Conservation (phyloP, 257 asterid species). For the Vinca minor region DNA sequence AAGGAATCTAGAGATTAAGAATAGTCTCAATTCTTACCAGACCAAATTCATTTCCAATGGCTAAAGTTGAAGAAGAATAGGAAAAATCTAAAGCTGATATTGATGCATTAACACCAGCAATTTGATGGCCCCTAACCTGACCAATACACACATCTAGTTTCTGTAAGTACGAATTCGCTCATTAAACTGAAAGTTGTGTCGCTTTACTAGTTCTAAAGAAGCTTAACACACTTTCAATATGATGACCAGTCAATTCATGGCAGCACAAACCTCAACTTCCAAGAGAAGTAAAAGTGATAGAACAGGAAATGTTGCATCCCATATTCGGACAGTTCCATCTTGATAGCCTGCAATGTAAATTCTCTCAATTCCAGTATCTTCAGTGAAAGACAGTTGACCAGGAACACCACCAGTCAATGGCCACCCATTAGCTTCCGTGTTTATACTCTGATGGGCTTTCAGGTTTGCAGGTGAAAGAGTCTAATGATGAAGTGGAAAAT, state of each 20-base stretch:
- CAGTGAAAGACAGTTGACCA: constrained; percentile 37
- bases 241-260: constrained; percentile 15
- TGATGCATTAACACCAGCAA: constrained; percentile 50
- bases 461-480: constrained; percentile 40
- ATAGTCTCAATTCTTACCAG: constrained; percentile 42
- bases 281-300: constrained; percentile 52
- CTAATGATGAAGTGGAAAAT: constrained; percentile 31
- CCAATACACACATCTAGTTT: constrained; percentile 16
- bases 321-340: constrained; percentile 78
- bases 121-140: constrained; percentile 46
- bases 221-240: background rate
- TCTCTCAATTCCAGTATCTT: constrained; percentile 42
- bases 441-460: constrained; percentile 30
- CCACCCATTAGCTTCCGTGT: constrained; percentile 43
- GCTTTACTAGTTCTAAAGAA: constrained; percentile 11
- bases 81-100: constrained; percentile 67
- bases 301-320: constrained; percentile 83
- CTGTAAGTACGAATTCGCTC: constrained; percentile 15
- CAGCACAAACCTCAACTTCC: constrained; percentile 50
- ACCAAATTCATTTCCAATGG: constrained; percentile 81
- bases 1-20: background rate
- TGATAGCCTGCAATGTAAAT: constrained; percentile 82
- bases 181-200: constrained; percentile 6
- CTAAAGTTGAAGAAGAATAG: constrained; percentile 49
- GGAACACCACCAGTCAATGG: constrained; percentile 78